A percentile compares a stretch with the other conserved stretches of the same genome.
Conservation (phyloP, 2,329 filamentous ascomycete genomes). For the Diaporthe caulivora region DNA sequence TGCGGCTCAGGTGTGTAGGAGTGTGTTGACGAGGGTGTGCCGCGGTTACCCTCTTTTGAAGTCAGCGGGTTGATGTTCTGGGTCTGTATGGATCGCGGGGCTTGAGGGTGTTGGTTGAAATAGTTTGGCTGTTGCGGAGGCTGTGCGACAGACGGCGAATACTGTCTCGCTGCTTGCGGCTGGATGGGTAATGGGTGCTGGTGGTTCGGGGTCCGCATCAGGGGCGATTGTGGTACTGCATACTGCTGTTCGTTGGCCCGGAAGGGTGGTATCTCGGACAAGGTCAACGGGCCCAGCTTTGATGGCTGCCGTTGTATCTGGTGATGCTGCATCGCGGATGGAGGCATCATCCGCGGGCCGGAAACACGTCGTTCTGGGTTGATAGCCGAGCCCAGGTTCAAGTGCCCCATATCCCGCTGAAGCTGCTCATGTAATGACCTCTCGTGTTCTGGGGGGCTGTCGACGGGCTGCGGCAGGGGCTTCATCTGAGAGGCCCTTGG, state of each 20-base stretch:
- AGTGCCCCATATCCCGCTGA: conserved; percentile 70
- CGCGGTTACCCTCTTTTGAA: conserved; percentile 37
- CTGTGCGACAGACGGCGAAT: conserved; percentile 42
- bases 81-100: conserved; percentile 39
- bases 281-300: conserved; percentile 55
- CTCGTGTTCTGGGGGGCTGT: conserved; percentile 71
- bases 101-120: conserved; percentile 40
- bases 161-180: conserved; percentile 43
- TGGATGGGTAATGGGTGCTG: conserved; percentile 42
- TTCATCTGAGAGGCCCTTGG: conserved; percentile 59
- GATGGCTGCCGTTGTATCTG: conserved; percentile 50
- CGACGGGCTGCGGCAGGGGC: conserved; percentile 60
- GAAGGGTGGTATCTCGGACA: conserved; percentile 69
- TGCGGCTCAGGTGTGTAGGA: conserved; percentile 39
- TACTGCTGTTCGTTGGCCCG: conserved; percentile 52
- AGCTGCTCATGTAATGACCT: conserved; percentile 71
- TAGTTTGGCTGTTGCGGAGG: conserved; percentile 45
- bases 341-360: conserved; percentile 32
- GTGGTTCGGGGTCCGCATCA: conserved; percentile 39
- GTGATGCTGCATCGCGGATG: conserved; percentile 22
- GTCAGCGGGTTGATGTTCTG: conserved; percentile 34
- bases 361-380: conserved; percentile 36
- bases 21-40: conserved; percentile 33
- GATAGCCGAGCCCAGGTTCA: conserved; percentile 62
- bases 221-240: conserved; percentile 40